Base-by-base conservation (phyloP, 768 basidiomycete species). In the Macrolepiota fuliginosa region DNA sequence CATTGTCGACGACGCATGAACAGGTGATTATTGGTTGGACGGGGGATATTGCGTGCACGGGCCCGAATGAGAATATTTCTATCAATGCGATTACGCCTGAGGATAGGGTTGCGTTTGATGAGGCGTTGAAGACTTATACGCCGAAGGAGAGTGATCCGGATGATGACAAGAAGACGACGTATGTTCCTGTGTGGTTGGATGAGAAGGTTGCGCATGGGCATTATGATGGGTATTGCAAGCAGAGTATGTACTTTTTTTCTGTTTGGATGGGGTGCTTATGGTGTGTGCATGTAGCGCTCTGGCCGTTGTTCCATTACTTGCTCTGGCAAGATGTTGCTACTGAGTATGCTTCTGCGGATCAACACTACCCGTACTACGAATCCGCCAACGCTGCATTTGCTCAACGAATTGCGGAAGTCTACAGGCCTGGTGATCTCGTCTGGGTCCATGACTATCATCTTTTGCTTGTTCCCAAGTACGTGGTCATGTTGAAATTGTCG, bases 241-340 rank as follows among this genome's bases (percentile, higher is more conserved):
- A 90, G 69, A 96, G 94, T 96, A 68, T 73, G 91, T 85, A 45
- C 13, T 45, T 45, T 45, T 57, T 27, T 70, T 13, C 29, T 3
- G 27, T 15, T 17, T 25, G 46, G 22, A 37, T 58, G 52, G 39
- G 15, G 42, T 40, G 22, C 59, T 63, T 39, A 50, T 55, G 24
- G 5, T 3, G 17, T 35, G 50, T 46, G 19, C 17, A 54, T 24
- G 0, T 68, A 96, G 94, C 89, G 40, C 86, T 99, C 47, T 99
- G 96, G 96, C 96, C 96, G 1, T 78, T 98, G 45, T 97, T 98
- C 84, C 97, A 98, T 77, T 98, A 98, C 72, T 86, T 98, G 60
- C 88, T 98, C 58, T 97, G 96, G 91, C 95, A 96, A 73, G 97
- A 98, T 71, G 93, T 95, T 62, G 91, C 91, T 9, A 89, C 89